These are phyloP conservation scores for Lobosporangium transversale DNA, from an alignment of 192 early-diverging fungal genomes.

Conservation along the genomic window DNA sequence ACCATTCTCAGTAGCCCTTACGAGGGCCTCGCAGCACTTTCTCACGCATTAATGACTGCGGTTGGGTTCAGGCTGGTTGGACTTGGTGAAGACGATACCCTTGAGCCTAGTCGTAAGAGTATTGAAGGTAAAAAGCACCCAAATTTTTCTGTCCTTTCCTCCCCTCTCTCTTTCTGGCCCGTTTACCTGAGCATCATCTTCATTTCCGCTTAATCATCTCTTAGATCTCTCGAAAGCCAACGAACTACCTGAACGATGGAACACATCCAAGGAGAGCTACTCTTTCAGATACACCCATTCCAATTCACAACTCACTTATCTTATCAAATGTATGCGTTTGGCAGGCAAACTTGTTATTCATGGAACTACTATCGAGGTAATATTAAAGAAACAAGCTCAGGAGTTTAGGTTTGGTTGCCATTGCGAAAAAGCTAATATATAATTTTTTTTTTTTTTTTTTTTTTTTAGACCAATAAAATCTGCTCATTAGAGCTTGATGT, in stretches of 20 bases:
- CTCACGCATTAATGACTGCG: slow-evolving; percentile 68
- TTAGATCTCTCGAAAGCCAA: slow-evolving; percentile 34
- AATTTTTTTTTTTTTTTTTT: slow-evolving; percentile 3
- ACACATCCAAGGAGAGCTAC: slow-evolving; percentile 65
- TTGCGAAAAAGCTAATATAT: background rate
- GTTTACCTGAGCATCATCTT: no score
- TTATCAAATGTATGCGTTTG: slow-evolving; percentile 74
- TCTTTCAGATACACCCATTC: slow-evolving; percentile 73
- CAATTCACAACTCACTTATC: slow-evolving; percentile 72
- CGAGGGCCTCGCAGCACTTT: slow-evolving; percentile 60
- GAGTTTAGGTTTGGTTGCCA: no score
- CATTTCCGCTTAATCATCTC: no score
- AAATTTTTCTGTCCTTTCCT: no score
- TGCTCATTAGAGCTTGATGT: slow-evolving; percentile 57
- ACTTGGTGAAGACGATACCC: slow-evolving; percentile 64
- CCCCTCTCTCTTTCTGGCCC: no score
- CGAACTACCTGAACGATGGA: slow-evolving; percentile 66
- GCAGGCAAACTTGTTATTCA: slow-evolving; percentile 71
- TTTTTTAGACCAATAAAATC: slow-evolving; percentile 60
- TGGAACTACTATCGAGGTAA: slow-evolving; percentile 72
- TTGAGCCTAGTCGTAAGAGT: slow-evolving; percentile 14
- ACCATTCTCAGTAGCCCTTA: slow-evolving; percentile 47
- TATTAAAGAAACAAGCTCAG: no score
- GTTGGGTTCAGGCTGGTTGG: slow-evolving; percentile 73
- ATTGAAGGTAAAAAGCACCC: slow-evolving; percentile 29